Evolutionary conservation across 345 rosid genomes (phyloP), one percentile per base, ranked within the genome.

Genomic region (Kandelia obovata): DNA sequence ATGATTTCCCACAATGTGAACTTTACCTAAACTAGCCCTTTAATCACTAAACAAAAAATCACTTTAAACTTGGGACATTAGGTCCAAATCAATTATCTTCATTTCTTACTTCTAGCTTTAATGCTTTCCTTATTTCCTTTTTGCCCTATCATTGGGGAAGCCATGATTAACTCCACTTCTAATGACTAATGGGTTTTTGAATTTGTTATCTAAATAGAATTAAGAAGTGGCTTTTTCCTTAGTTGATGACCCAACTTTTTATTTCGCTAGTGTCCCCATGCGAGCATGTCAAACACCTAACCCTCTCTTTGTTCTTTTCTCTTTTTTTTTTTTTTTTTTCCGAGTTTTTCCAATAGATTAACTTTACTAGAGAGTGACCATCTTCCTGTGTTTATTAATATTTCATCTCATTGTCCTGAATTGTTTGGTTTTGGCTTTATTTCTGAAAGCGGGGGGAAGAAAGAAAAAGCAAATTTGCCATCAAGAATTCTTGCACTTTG

Each of bases 91-190:
- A 21, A 43, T 21, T 3, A 20, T 71, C 64, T 62, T 56, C 52
- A 21, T 19, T 70, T 43, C 64, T 26, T 52, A 66, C 64, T 17
- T 39, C 65, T 69, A 51, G 10, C 49, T 61, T 79, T 72, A 32
- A 23, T 58, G 15, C 19, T 27, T 67, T 20, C 69, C 61, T 51
- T 58, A 49, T 70, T 69, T 53, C 53, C 53, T 69, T 19, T 61
- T 21, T 70, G 43, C 77, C 66, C 73, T 71, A 32, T 17, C 31
- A 57, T 65, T 53, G 15, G 65, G 65, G 17, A 3, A 47, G 79
- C 72, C 61, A 86, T 86, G 84, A 81, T 77, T 78, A 77, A 13
- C 73, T 72, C 84, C 87, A 83, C 78, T 83, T 73, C 71, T 66
- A 71, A 65, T 37, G 70, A 59, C 73, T 20, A 51, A 52, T 64